Conservation (phyloP, 192 early-diverging fungal species). For the Coemansia furcata region DNA sequence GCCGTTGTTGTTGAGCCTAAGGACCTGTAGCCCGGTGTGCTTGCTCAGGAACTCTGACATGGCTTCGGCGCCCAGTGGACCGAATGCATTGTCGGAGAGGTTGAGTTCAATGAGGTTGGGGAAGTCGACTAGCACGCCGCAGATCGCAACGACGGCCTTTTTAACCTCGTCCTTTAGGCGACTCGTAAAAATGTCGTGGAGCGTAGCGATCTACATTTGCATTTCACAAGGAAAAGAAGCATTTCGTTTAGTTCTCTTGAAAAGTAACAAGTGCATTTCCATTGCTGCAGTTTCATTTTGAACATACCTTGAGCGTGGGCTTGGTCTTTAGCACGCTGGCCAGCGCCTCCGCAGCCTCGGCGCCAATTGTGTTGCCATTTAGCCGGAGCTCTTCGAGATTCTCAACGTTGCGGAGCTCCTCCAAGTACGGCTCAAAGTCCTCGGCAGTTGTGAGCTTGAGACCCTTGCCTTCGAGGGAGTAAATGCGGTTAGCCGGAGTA, state of each 20-base stretch:
- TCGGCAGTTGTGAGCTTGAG: constrained; percentile 85
- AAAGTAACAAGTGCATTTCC: not conserved
- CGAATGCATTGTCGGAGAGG: constrained; percentile 97
- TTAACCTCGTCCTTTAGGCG: constrained; percentile 90
- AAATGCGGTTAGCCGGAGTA: constrained; percentile 55
- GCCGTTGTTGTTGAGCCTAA: constrained; percentile 97
- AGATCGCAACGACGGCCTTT: constrained; percentile 73
- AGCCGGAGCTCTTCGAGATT: constrained; percentile 69
- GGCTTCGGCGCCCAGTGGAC: constrained; percentile 87
- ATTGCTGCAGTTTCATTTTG: not conserved
- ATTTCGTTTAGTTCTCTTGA: not conserved
- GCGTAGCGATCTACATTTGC: constrained; percentile 65
- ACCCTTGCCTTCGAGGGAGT: constrained; percentile 84
- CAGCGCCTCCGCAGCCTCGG: constrained; percentile 83
- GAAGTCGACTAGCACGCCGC: constrained; percentile 79
- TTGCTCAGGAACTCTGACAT: constrained; percentile 82
- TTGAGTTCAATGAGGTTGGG: constrained; percentile 77
- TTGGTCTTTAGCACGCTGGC: constrained; percentile 68
- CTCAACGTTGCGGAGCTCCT: constrained; percentile 63
- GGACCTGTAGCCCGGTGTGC: constrained; percentile 73
- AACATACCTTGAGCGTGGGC: constrained; percentile 66
- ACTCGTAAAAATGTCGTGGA: constrained; percentile 93
- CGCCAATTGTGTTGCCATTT: constrained; percentile 90
- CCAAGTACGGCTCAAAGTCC: constrained; percentile 75
- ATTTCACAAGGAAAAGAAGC: not conserved